Base-by-base conservation (phyloP, 2,329 filamentous ascomycete species). In the Chrysoporthe deuterocubensis region DNA sequence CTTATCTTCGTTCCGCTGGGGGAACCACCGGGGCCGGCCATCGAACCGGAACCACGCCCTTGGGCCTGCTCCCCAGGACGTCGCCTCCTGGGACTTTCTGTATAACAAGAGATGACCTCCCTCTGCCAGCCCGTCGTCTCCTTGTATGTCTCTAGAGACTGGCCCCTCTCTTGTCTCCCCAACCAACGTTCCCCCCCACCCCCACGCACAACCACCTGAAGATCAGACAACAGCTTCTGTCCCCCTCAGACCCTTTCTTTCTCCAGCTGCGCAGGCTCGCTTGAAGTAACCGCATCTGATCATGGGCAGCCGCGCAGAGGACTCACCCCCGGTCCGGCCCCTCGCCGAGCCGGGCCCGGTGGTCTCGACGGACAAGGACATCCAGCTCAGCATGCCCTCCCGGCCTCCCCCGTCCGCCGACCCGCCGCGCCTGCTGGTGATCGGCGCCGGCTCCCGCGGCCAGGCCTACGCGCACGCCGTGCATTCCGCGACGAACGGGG, bases 381-480 rank as follows among this genome's bases (percentile, higher is more conserved):
- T 69, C 37, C 63, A 50, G 34, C 71, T 78, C 68, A 69, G 74
- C 67, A 75, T 80, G 5, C 80, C 77, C 4, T 74, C 80, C 11
- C 68, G 58, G 26, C 68, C 68, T 18, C 81, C 78, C 58, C 82
- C 82, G 9, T 85, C 86, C 3, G 75, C 78, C 6, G 80, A 76
- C 43, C 84, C 87, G 34, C 87, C 89, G 3, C 88, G 90, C 62
- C 88, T 96, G 74, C 84, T 96, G 66, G 86, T 97, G 74, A 90
- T 97, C 72, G 94, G 94, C 26, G 93, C 92, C 8, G 93, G 94
- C 44, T 92, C 91, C 60, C 89, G 94, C 46, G 94, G 94, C 16
- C 85, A 86, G 63, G 86, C 88, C 42, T 97, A 96, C 76, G 92
- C 90, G 43, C 83, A 84, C 68, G 90, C 90, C 64, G 89, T 93